Conservation (phyloP, 106 monocot species). For the Allium fistulosum region DNA sequence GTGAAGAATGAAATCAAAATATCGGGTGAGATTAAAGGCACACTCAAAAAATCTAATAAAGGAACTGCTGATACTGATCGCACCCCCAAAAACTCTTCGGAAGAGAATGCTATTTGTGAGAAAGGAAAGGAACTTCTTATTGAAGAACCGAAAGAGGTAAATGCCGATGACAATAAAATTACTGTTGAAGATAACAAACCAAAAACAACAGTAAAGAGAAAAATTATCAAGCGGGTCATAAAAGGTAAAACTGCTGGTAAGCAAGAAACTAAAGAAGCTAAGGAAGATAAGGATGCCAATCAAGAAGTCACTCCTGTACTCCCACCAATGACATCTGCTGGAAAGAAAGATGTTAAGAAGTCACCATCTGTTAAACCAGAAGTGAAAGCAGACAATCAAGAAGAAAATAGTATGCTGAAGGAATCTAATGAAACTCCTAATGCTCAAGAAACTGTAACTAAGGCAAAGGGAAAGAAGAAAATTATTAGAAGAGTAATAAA, state of each 20-base stretch:
- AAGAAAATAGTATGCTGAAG: slow-evolving; percentile 9
- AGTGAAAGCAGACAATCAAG: slow-evolving; percentile 15
- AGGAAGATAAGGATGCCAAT: slow-evolving; percentile 9
- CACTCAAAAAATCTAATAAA: slow-evolving; percentile 13
- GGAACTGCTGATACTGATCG: slow-evolving; percentile 14
- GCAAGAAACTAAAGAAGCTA: slow-evolving; percentile 20
- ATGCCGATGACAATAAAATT: slow-evolving; percentile 13
- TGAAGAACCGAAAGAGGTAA: slow-evolving; percentile 15
- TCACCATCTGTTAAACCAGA: slow-evolving; percentile 12
- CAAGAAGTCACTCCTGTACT: slow-evolving; percentile 14
- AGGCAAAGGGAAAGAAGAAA: slow-evolving; percentile 63
- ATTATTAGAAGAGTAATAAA: slow-evolving; percentile 66
- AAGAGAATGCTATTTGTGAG: not conserved
- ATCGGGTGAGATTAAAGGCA: slow-evolving; percentile 11
- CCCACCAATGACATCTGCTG: slow-evolving; percentile 20
- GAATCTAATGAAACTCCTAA: slow-evolving; percentile 11
- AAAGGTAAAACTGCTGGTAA: slow-evolving; percentile 37
- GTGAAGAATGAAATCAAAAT: too few species aligned
- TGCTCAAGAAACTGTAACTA: slow-evolving; percentile 23
- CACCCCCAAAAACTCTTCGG: not conserved
- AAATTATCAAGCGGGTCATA: slow-evolving; percentile 47
- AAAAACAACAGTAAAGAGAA: slow-evolving; percentile 36
- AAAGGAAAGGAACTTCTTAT: slow-evolving; percentile 18
- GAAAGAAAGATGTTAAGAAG: slow-evolving; percentile 39
- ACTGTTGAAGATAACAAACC: slow-evolving; percentile 10